Percentiles rank a stretch among this genome's conserved stretches.
phyloP scores from a whole-genome alignment of 176 grass and related monocot species.

The Oryza officinalis region DNA sequence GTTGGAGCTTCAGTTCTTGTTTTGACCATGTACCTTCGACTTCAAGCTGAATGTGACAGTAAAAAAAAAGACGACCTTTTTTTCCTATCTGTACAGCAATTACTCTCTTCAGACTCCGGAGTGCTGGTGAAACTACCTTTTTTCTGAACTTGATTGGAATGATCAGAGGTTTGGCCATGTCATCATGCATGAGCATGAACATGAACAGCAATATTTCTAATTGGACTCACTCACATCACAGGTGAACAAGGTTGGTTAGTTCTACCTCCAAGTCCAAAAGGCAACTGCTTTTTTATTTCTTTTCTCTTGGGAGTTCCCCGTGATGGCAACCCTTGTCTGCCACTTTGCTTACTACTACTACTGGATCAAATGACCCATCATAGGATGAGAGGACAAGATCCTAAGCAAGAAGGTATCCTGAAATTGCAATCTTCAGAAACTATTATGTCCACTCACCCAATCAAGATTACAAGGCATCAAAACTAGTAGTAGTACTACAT shows the following conservation, averaged over 20 bases:
- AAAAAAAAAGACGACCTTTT: neutral
- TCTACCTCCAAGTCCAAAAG: slow-evolving; percentile 47
- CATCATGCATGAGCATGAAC: slow-evolving; percentile 36
- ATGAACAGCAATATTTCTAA: slow-evolving; percentile 36
- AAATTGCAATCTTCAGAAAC: slow-evolving; percentile 5
- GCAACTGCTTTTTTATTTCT: slow-evolving; percentile 16
- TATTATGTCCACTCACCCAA: slow-evolving; percentile 28
- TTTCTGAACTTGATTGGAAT: neutral
- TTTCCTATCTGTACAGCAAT: neutral
- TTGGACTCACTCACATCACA: slow-evolving; percentile 24
- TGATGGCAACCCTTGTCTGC: slow-evolving; percentile 50
- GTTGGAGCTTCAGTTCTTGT: slow-evolving; percentile 34
- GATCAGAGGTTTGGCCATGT: slow-evolving; percentile 20
- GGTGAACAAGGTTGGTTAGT: slow-evolving; percentile 37
- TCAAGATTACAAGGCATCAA: neutral
- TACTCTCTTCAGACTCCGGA: neutral
- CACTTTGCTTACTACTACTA: slow-evolving; percentile 36
- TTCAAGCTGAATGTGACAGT: slow-evolving; percentile 31
- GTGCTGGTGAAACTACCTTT: neutral
- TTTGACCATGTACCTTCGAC: slow-evolving; percentile 5
- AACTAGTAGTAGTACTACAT: neutral
- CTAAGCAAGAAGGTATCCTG: neutral
- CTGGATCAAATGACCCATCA: slow-evolving; percentile 32
- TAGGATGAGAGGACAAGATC: slow-evolving; percentile 26
- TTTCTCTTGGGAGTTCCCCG: slow-evolving; percentile 29